phyloP scores from a whole-genome alignment of 352 stramenopile genomes.

The Nothophytophthora sp. region DNA sequence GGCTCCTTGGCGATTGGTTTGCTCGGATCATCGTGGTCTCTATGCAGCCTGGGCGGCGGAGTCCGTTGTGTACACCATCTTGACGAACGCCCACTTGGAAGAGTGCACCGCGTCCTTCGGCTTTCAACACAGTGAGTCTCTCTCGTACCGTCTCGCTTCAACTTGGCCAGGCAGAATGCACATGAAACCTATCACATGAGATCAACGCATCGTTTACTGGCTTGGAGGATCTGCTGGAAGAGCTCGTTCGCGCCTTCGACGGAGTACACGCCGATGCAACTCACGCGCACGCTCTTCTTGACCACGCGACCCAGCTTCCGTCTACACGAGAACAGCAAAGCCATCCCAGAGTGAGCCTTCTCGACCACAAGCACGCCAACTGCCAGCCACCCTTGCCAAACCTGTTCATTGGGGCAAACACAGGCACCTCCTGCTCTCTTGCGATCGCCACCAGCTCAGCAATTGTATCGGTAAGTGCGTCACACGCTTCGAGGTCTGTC shows the following conservation, averaged over 20 bases:
- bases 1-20: too few species aligned
- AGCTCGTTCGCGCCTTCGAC: constrained; percentile 94
- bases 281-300: constrained; percentile 94
- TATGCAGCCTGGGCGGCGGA: too few species aligned
- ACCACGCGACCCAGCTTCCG: constrained; percentile 90
- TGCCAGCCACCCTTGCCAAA: constrained; percentile 5
- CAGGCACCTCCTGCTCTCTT: constrained; percentile 36
- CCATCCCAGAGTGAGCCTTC: not conserved
- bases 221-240: constrained; percentile 48
- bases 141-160: too few species aligned
- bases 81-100: too few species aligned
- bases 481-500: constrained; percentile 86
- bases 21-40: too few species aligned
- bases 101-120: too few species aligned
- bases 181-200: too few species aligned
- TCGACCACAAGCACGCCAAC: not conserved
- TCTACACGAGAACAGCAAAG: constrained; percentile 38
- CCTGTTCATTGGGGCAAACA: constrained; percentile 51
- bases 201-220: not conserved
- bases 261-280: constrained; percentile 94
- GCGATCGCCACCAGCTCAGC: constrained; percentile 83
- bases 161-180: too few species aligned
- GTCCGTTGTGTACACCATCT: too few species aligned
- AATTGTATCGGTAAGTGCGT: constrained; percentile 81
- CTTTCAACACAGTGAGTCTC: too few species aligned